These are phyloP conservation scores for Ligustrum vulgare DNA, from an alignment of 257 asterid genomes.

Conservation along the genomic window DNA sequence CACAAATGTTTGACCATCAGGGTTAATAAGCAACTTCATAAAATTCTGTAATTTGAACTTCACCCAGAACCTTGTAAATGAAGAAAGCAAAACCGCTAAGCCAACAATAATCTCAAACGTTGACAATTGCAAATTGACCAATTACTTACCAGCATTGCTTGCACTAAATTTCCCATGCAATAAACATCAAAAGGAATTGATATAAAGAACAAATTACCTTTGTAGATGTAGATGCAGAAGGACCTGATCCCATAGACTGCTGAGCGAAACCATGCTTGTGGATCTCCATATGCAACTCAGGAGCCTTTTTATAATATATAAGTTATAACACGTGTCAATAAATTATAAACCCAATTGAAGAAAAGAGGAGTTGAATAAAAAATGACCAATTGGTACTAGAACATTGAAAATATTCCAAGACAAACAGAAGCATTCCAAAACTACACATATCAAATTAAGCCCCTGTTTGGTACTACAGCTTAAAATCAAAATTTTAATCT, in stretches of 20 bases:
- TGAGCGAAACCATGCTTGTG: conserved; percentile 75
- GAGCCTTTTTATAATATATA: conserved; percentile 59
- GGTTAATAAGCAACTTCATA: not conserved
- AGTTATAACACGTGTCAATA: conserved; percentile 8
- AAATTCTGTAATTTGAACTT: not conserved
- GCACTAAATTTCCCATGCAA: not conserved
- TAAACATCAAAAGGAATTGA: not conserved
- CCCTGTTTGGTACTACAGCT: no score
- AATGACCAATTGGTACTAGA: not conserved
- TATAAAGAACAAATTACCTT: conserved; percentile 47
- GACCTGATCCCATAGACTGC: conserved; percentile 75
- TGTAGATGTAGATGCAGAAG: conserved; percentile 64
- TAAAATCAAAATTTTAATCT: no score
- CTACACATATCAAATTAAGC: not conserved
- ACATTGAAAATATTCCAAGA: not conserved
- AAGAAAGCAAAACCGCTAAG: not conserved
- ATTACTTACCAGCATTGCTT: not conserved
- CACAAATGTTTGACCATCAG: not conserved
- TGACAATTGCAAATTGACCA: not conserved
- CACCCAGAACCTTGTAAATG: not conserved
- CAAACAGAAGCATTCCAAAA: not conserved
- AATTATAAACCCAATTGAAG: not conserved
- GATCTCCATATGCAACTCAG: conserved; percentile 77
- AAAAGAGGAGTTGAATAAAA: not conserved
- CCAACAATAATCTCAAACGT: not conserved